Base-by-base conservation (phyloP, 2,329 filamentous ascomycete genomes). In the Chaetomiaceae sp. region DNA sequence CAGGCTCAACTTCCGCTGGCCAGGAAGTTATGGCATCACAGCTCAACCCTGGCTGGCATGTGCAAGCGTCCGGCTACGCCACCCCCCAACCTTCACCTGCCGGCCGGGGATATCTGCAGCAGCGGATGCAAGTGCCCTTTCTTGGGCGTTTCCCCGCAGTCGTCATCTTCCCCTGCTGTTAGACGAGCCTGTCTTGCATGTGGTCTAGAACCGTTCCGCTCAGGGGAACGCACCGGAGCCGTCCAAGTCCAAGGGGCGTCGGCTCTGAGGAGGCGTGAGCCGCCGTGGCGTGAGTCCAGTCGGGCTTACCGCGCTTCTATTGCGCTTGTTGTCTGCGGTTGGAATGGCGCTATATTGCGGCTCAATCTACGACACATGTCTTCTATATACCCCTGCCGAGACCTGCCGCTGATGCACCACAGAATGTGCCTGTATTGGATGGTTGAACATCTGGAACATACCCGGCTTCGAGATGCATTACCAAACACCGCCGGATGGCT, bases 291-390 rank as follows among this genome's bases (percentile, higher is more conserved):
- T 51, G 48, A 38, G 23, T 31, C n/a, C 33, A 42, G 29, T 20
- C 29, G 11, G 15, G 9, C 44, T 34, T 46, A 48, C 39, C 49
- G 52, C 36, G 31, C 33, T 23, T 22, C 19, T 53, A 27, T 51
- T 36, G 34, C 14, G 29, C 22, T 45, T 14, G 20, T 37, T 38
- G 49, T 38, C 17, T 40, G 22, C 27, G 36, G 25, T 22, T 37
- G 9, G 17, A 43, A 44, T 19, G 42, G 37, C 7, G 27, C 15
- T 31, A 52, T 47, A 51, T 52, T 56, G 52, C 43, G 47, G 40
- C 53, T 57, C 54, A 61, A 59, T 61, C 45, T 51, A 56, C 33
- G 29, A 40, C 44, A 50, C 46, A 54, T 58, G 55, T 31, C 20
- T 33, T 43, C 29, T 47, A 54, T 44, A n/a, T 44, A 33, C 17